Evolutionary conservation across 2,329 filamentous ascomycete species (phyloP).

Genomic region (Aspergillus oerlinghausenensis): DNA sequence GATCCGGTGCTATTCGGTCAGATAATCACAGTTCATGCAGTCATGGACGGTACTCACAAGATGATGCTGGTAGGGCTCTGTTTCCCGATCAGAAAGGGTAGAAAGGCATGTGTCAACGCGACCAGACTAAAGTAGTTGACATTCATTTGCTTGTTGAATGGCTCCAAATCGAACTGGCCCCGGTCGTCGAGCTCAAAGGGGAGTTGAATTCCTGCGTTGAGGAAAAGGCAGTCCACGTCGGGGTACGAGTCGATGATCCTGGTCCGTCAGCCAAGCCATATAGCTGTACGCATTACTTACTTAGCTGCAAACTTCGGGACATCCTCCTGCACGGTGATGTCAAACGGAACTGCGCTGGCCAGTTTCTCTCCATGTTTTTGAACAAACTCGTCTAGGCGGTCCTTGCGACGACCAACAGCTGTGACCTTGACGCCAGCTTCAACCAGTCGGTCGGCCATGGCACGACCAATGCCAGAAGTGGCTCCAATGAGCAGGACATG

Average conservation of each 20-base stretch:
- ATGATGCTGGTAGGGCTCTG: conserved; percentile 24
- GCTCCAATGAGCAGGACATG: conserved; percentile 53
- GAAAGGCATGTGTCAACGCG: conserved; percentile 42
- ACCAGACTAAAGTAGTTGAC: conserved; percentile 48
- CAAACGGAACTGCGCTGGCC: conserved; percentile 41
- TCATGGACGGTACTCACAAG: conserved; percentile 19
- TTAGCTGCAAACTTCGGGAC: conserved; percentile 39
- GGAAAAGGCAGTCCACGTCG: conserved; percentile 52
- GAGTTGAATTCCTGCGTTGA: conserved; percentile 56
- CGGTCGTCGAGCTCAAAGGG: conserved; percentile 46
- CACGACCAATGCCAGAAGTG: conserved; percentile 51
- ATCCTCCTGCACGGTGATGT: conserved; percentile 43
- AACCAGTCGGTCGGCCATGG: conserved; percentile 46
- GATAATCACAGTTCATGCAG: not conserved
- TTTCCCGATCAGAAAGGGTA: conserved; percentile 42
- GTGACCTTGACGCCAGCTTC: conserved; percentile 50
- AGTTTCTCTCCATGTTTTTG: conserved; percentile 41
- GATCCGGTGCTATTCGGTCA: conserved; percentile 33
- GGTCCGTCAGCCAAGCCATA: not conserved
- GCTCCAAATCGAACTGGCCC: conserved; percentile 37
- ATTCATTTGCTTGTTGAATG: conserved; percentile 42
- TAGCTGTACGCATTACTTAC: not conserved
- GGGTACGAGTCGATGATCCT: conserved; percentile 32
- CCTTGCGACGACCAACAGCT: conserved; percentile 52
- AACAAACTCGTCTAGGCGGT: conserved; percentile 48